Evolutionary conservation across 23 red algal genomes (phyloP), one percentile per base, ranked within the genome.

Genomic region (Pyropia haitanensis): DNA sequence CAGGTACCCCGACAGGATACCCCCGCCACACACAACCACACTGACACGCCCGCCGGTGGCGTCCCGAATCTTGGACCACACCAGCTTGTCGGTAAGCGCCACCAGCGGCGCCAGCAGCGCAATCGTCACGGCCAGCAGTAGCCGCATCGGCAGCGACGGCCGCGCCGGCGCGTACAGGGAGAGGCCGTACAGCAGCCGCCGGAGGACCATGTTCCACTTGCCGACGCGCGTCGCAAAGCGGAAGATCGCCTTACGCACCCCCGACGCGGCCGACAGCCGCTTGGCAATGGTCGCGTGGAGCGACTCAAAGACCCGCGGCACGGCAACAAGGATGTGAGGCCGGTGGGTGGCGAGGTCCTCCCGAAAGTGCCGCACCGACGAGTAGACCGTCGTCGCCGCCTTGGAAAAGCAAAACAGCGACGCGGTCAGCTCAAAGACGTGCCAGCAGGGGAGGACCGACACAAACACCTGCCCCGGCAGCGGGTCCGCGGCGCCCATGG

Each of bases 381-480:
- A 75, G 60, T 98, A 98, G 14, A 98, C 85, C 8, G 75, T 52
- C 14, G 63, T 88, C 48, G 79, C 70, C 10, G 72, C 94, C 31
- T 79, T 81, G 26, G 77, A 79, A 27, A 87, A 62, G 23, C 66
- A 58, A 69, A 70, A 91, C 31, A 87, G 87, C 52, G 72, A 87
- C 21, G 80, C 82, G 26, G 80, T 90, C 20, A 80, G 54, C 78
- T 98, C 85, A 67, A 98, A 98, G 12, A 91, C 68, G 53, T 98
- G 94, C 94, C 85, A 98, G 77, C 94, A 98, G 56, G 94, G 94
- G 24, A 98, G 80, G 50, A 91, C 67, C 57, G 60, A 78, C 48
- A 98, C 77, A 72, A 90, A 88, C 15, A 91, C 75, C n/a, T 88
- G 73, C 2, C 87, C 94, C 16, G 86, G 80, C 0, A 59, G 26